Percentiles rank a stretch among this genome's conserved stretches.
phyloP scores from a whole-genome alignment of 1,284 basidiomycete species.

The Heterobasidion parviporum region DNA sequence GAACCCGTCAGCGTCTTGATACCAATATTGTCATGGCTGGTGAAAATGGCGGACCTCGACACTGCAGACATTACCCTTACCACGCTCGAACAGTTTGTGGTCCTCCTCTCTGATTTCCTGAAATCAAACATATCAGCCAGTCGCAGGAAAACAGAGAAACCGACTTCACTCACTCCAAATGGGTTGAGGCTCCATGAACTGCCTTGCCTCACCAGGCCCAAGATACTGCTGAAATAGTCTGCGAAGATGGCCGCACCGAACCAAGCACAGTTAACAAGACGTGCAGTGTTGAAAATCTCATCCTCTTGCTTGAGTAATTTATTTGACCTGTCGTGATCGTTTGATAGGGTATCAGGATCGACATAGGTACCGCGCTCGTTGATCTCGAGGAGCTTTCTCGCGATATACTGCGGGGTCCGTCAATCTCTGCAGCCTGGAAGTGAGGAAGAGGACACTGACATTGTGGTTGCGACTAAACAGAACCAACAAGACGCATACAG shows the following conservation, averaged over 20 bases:
- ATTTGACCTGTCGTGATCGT: slow-evolving; percentile 22
- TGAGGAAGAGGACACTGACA: slow-evolving; percentile 32
- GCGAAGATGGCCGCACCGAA: slow-evolving; percentile 66
- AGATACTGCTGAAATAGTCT: slow-evolving; percentile 69
- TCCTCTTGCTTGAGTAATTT: slow-evolving; percentile 59
- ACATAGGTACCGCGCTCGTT: slow-evolving; percentile 62
- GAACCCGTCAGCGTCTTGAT: not conserved
- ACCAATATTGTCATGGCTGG: no score
- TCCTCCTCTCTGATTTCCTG: slow-evolving; percentile 58
- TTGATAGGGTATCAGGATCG: slow-evolving; percentile 36
- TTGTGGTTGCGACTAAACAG: slow-evolving; percentile 85
- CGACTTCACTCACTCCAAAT: slow-evolving; percentile 38
- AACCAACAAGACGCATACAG: slow-evolving; percentile 63
- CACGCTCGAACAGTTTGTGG: slow-evolving; percentile 61
- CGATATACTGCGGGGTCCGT: slow-evolving; percentile 55
- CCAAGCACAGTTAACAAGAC: slow-evolving; percentile 73
- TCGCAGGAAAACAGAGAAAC: not conserved
- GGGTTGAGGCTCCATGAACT: slow-evolving; percentile 65
- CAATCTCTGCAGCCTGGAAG: not conserved
- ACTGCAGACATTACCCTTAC: slow-evolving; percentile 69
- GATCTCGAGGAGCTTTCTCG: slow-evolving; percentile 65
- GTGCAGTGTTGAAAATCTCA: slow-evolving; percentile 74
- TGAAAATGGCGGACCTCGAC: slow-evolving; percentile 46
- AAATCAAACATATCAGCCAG: not conserved
- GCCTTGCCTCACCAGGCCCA: slow-evolving; percentile 65